phyloP scores from a whole-genome alignment of 2,329 filamentous ascomycete genomes.

The Acarospora socialis region DNA sequence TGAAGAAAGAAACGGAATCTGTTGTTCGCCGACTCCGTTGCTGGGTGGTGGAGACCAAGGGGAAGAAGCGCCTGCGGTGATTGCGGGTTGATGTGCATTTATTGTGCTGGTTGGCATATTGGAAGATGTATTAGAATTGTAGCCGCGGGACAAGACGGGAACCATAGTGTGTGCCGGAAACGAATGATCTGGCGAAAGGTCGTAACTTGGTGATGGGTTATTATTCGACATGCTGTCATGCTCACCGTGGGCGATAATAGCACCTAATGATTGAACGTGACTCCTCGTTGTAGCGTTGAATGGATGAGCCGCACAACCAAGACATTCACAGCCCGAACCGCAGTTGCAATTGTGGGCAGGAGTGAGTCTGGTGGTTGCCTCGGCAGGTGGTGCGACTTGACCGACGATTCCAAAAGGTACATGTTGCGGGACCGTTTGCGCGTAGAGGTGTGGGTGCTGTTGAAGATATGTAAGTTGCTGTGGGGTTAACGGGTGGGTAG shows the following conservation, averaged over 20 bases:
- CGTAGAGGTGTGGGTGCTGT: not conserved
- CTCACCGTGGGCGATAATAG: not conserved
- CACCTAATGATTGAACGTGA: conserved; percentile 20
- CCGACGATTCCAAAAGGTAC: conserved; percentile 7
- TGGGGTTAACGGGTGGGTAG: not conserved
- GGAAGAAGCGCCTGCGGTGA: not conserved
- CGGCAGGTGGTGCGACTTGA: conserved; percentile 1
- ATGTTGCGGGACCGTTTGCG: not conserved
- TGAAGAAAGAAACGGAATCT: conserved; percentile 26
- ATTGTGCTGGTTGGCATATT: no score
- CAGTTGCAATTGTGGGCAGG: conserved; percentile 27
- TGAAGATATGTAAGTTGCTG: not conserved
- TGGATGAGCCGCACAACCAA: conserved; percentile 32
- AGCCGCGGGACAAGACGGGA: not conserved
- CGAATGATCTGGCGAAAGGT: not conserved
- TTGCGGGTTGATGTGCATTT: no score
- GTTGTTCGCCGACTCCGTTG: conserved; percentile 5
- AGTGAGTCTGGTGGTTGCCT: conserved; percentile 11
- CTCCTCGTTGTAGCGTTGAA: conserved; percentile 32
- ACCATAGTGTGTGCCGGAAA: not conserved
- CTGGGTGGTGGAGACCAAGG: not conserved
- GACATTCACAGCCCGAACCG: conserved; percentile 31
- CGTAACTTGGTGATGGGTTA: not conserved
- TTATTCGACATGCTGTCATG: not conserved
- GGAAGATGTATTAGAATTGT: not conserved